Conservation (phyloP, 2,329 filamentous ascomycete species). For the Alternaria atra region DNA sequence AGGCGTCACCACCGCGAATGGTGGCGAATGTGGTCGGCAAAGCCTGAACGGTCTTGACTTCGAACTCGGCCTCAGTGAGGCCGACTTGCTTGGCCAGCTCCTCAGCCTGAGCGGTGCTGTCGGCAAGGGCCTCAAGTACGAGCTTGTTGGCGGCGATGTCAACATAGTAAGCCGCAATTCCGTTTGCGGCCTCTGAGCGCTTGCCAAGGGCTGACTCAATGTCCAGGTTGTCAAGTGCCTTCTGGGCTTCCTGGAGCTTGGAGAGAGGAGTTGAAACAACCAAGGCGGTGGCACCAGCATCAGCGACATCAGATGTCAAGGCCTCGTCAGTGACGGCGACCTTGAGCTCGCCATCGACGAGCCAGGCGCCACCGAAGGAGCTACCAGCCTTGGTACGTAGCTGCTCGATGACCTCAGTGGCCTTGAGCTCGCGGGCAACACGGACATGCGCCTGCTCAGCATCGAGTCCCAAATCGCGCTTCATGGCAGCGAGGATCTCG, state of each 20-base stretch:
- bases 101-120: constrained; percentile 48
- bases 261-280: constrained; percentile 49
- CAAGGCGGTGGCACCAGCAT: constrained; percentile 49
- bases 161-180: constrained; percentile 54
- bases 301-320: constrained; percentile 47
- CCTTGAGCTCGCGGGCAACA: constrained; percentile 51
- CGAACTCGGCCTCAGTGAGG: constrained; percentile 49
- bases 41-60: constrained; percentile 46
- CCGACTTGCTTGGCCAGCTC: constrained; percentile 51
- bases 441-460: constrained; percentile 51
- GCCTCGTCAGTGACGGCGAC: constrained; percentile 52
- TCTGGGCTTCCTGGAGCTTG: constrained; percentile 51
- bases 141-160: constrained; percentile 55
- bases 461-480: constrained; percentile 55
- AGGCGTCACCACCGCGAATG: constrained; percentile 52
- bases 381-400: constrained; percentile 43
- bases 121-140: constrained; percentile 50
- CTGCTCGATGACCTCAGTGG: constrained; percentile 52
- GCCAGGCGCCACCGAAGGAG: constrained; percentile 54
- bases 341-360: constrained; percentile 51
- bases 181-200: constrained; percentile 29
- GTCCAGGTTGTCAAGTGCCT: constrained; percentile 51
- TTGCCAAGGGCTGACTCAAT: constrained; percentile 35
- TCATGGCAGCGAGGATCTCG: constrained; percentile 55
- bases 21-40: constrained; percentile 51